Base-by-base conservation (phyloP, 2,329 filamentous ascomycete species). In the Penicillium griseofulvum region DNA sequence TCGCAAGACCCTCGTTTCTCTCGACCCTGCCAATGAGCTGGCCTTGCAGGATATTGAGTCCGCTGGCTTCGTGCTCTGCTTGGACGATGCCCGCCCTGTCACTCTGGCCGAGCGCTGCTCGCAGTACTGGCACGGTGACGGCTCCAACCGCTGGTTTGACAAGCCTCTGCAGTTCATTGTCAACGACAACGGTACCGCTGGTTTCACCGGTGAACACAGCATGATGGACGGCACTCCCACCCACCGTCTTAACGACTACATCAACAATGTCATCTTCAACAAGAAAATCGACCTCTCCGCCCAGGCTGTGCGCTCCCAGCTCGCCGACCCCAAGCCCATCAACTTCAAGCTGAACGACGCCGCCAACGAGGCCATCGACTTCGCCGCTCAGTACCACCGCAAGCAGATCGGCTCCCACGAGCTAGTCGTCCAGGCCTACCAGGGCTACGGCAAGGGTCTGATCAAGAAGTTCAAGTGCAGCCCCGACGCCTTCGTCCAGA, bases 161-260 rank as follows among this genome's bases (percentile, higher is more conserved):
- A 99, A 99, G 82, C 94, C 94, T 6, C 80, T 96, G 51, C 93
- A 99, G 77, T 97, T 99, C 79, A 96, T 99, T 72, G 75, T 99
- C 78, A 97, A 96, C 76, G 92, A 99, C 73, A 99, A 99, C 74
- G 94, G 94, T 65, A 96, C 94, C 8, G 89, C 94, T 2, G 94
- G 94, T 58, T 99, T 99, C 82, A 93, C 91, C 83, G 94, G 94
- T 69, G 94, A 99, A 78, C 94, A 99, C 82, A 95, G 90, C 68
- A 97, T 99, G 94, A 99, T 99, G 95, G 94, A 99, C 72, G 94
- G 95, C 62, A 99, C 94, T 7, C 92, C 95, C 1, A 99, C 95
- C 2, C 94, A 97, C 77, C 88, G 95, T 38, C 62, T 99, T 16
- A 99, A 97, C 75, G 94, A 99, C 81, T 94, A 91, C 70, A 83